Evolutionary conservation across 148 eudicot genomes (phyloP).

Genomic region (Hydrangea macrophylla): DNA sequence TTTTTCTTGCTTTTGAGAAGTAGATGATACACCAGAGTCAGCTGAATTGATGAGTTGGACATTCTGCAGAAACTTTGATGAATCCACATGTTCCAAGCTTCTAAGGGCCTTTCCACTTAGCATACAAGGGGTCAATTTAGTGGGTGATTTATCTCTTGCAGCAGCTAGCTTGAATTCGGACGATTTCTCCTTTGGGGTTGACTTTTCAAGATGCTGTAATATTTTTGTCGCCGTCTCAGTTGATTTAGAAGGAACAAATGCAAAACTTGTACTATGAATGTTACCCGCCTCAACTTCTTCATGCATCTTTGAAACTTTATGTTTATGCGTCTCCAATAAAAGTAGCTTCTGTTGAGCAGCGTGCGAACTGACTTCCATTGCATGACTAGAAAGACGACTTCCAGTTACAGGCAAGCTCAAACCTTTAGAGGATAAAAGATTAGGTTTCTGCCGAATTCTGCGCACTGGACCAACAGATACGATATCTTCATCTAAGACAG

Average conservation of each 20-base stretch:
- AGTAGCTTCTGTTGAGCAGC: constrained; percentile 26
- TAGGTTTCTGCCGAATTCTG: constrained; percentile 82
- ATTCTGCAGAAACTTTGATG: constrained; percentile 38
- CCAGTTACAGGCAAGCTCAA: constrained; percentile 30
- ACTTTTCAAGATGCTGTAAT: constrained; percentile 66
- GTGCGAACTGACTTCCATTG: constrained; percentile 31
- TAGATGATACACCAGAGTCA: constrained; percentile 29
- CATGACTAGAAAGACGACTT: constrained; percentile 28
- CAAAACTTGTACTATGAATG: constrained; percentile 37
- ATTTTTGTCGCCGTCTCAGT: constrained; percentile 69
- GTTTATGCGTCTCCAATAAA: constrained; percentile 14
- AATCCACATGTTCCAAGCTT: constrained; percentile 42
- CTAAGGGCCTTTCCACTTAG: constrained; percentile 43
- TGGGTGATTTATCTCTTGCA: constrained; percentile 32
- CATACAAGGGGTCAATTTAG: constrained; percentile 37
- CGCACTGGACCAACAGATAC: constrained; percentile 82
- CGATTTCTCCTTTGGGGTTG: constrained; percentile 63
- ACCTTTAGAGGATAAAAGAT: constrained; percentile 53
- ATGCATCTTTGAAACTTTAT: constrained; percentile 23
- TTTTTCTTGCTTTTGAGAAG: constrained; percentile 22
- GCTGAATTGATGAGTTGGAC: constrained; percentile 20
- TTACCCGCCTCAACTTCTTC: constrained; percentile 25
- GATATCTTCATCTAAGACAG: constrained; percentile 66
- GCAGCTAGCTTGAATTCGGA: constrained; percentile 36
- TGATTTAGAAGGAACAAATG: constrained; percentile 67